phyloP scores from a whole-genome alignment of 2,329 filamentous ascomycete species.

The Botryosphaeria dothidea region DNA sequence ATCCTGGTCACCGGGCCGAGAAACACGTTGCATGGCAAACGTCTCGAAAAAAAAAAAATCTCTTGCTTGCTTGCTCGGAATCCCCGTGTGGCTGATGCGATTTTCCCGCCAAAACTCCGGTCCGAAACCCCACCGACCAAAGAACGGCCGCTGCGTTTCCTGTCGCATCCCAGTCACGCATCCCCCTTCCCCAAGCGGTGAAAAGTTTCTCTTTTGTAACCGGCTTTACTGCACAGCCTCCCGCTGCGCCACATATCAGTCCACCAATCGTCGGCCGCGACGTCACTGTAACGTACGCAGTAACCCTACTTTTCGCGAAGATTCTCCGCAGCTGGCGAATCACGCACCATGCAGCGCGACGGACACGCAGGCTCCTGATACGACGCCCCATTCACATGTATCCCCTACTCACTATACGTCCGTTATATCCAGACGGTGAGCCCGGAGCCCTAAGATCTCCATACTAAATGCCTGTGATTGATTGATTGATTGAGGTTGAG shows the following conservation, averaged over 20 bases:
- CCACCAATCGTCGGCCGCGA: neutral
- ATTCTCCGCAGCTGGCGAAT: neutral
- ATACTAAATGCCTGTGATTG: no score
- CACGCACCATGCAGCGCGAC: neutral
- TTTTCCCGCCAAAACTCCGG: neutral
- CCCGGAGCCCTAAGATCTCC: neutral
- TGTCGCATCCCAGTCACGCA: neutral
- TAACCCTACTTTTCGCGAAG: neutral
- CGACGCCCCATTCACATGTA: neutral
- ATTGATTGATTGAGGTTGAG: no score
- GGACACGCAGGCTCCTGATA: neutral
- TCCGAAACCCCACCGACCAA: neutral
- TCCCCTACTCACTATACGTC: neutral
- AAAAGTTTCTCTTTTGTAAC: neutral
- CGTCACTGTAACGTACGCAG: neutral
- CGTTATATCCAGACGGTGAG: neutral
- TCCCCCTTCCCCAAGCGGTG: neutral
- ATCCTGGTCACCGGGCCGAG: no score
- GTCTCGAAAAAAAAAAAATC: neutral
- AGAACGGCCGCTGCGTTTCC: neutral
- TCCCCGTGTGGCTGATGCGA: neutral
- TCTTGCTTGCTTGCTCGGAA: neutral
- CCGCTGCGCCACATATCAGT: neutral
- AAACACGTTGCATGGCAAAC: neutral
- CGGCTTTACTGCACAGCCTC: neutral